Evolutionary conservation across 345 rosid species (phyloP).

Genomic region (Aurinia saxatilis): DNA sequence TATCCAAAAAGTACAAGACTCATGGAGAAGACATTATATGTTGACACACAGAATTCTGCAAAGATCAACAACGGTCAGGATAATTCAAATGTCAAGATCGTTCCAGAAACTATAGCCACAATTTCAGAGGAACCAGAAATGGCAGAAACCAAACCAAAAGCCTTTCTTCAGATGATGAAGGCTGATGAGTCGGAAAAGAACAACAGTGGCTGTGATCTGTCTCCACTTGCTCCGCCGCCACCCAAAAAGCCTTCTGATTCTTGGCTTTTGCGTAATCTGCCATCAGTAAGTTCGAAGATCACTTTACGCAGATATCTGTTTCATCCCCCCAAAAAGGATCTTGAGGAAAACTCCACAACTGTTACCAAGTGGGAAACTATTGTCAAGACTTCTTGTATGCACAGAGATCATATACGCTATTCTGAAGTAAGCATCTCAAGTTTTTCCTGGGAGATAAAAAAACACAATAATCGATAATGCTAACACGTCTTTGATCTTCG

Average conservation of each 20-base stretch:
- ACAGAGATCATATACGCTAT: constrained; percentile 71
- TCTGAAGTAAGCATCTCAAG: constrained; percentile 59
- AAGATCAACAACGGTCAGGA: constrained; percentile 8
- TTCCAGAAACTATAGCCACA: not conserved
- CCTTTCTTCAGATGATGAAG: constrained; percentile 19
- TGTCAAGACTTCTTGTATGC: constrained; percentile 68
- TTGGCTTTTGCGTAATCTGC: constrained; percentile 79
- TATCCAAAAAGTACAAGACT: constrained; percentile 32
- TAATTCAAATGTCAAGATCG: constrained; percentile 30
- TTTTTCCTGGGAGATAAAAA: not conserved
- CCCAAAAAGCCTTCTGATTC: constrained; percentile 89
- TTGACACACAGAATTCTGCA: constrained; percentile 41
- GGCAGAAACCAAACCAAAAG: constrained; percentile 15
- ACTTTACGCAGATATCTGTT: constrained; percentile 29
- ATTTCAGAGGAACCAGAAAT: constrained; percentile 14
- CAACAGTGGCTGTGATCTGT: constrained; percentile 6
- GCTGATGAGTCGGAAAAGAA: constrained; percentile 25
- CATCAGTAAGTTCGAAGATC: constrained; percentile 43
- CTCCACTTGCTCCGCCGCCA: constrained; percentile 47
- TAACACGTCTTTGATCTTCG: not conserved
- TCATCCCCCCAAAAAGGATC: constrained; percentile 33
- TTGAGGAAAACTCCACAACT: constrained; percentile 31
- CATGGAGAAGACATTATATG: constrained; percentile 53
- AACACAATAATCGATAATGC: not conserved
- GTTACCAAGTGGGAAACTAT: constrained; percentile 89